These are phyloP conservation scores for Furcasterigmium furcatum DNA, from an alignment of 2,329 filamentous ascomycete genomes.

Conservation along the genomic window DNA sequence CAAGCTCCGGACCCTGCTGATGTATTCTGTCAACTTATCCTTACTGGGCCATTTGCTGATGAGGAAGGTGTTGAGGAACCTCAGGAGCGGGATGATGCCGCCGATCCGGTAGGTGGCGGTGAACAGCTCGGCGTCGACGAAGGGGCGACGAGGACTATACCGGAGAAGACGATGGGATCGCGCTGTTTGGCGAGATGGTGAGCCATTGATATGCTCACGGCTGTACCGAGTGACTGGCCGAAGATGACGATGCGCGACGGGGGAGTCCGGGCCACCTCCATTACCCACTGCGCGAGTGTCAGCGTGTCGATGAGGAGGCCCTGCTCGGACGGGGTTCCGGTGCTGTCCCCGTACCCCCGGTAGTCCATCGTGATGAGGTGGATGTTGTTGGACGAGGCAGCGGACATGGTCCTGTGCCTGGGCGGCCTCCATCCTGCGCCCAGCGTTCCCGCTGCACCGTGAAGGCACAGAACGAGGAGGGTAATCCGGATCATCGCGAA, in stretches of 20 bases:
- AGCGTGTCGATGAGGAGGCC: conserved; percentile 53
- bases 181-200: conserved; percentile 21
- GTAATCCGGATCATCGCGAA: conserved; percentile 41
- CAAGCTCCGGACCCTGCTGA: conserved; percentile 22
- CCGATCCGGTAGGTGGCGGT: conserved; percentile 55
- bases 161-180: conserved; percentile 40
- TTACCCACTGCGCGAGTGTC: conserved; percentile 50
- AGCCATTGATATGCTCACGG: conserved; percentile 25
- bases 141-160: conserved; percentile 54
- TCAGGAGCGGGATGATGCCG: conserved; percentile 50
- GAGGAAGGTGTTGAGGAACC: conserved; percentile 44
- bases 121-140: conserved; percentile 49
- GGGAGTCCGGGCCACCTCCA: conserved; percentile 46
- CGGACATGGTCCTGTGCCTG: conserved; percentile 54
- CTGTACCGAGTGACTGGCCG: conserved; percentile 57
- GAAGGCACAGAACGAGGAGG: conserved; percentile 45
- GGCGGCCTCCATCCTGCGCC: conserved; percentile 51
- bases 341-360: conserved; percentile 54
- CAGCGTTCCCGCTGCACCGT: conserved; percentile 54
- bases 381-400: conserved; percentile 44
- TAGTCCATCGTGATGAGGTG: conserved; percentile 61
- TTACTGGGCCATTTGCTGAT: conserved; percentile 48
- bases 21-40: conserved; percentile 40
- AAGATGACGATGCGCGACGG: conserved; percentile 55
- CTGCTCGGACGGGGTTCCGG: conserved; percentile 49